Percentiles rank a stretch among this genome's conserved stretches.
phyloP scores from a whole-genome alignment of 2,329 filamentous ascomycete species.

The Shiraia sp. region DNA sequence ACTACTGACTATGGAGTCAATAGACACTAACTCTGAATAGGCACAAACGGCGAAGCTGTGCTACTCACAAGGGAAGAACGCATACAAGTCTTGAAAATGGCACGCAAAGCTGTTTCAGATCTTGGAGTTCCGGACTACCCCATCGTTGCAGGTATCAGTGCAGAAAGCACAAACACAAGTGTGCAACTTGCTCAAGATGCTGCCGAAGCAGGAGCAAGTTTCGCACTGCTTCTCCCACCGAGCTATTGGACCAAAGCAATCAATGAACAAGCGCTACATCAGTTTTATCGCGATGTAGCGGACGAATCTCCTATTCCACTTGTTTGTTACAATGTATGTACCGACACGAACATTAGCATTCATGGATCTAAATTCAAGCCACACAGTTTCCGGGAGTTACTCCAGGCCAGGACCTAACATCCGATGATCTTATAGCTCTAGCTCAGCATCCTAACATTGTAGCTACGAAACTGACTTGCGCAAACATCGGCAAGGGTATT shows the following conservation, averaged over 20 bases:
- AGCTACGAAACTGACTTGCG: slow-evolving; percentile 69
- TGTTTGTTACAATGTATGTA: slow-evolving; percentile 47
- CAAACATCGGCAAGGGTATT: slow-evolving; percentile 63
- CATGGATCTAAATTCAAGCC: too few relatives aligned
- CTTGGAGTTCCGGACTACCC: slow-evolving; percentile 44
- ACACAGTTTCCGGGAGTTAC: slow-evolving; percentile 65
- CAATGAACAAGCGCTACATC: slow-evolving; percentile 25
- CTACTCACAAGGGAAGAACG: slow-evolving; percentile 39
- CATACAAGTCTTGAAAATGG: slow-evolving; percentile 45
- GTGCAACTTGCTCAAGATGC: slow-evolving; percentile 37
- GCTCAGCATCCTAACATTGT: slow-evolving; percentile 62
- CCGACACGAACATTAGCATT: too few relatives aligned
- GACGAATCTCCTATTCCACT: slow-evolving; percentile 42
- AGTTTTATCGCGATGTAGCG: slow-evolving; percentile 32
- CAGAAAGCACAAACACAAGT: slow-evolving; percentile 40
- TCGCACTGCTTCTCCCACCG: slow-evolving; percentile 38
- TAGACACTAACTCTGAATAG: neutral
- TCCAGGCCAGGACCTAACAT: slow-evolving; percentile 70
- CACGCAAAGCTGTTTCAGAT: slow-evolving; percentile 43
- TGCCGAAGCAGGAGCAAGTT: slow-evolving; percentile 38
- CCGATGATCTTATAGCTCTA: slow-evolving; percentile 61
- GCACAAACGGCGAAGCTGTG: slow-evolving; percentile 49
- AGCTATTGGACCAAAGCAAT: slow-evolving; percentile 41
- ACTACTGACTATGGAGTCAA: too few relatives aligned
- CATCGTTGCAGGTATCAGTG: slow-evolving; percentile 47